These are phyloP conservation scores for Chaetomium tenue DNA, from an alignment of 495 filamentous ascomycete species.

Conservation along the genomic window DNA sequence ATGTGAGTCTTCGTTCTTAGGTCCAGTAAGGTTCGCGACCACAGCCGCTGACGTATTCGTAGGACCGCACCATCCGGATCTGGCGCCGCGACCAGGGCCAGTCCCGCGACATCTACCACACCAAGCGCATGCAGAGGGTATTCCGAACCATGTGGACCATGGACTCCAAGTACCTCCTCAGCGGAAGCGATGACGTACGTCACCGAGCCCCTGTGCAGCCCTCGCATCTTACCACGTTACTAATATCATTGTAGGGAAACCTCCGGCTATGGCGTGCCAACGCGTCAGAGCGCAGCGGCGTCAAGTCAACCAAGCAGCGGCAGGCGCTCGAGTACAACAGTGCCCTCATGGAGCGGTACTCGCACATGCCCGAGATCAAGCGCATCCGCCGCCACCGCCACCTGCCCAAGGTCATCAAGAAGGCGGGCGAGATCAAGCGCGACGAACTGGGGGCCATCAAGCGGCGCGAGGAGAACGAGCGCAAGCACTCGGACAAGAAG, in stretches of 20 bases:
- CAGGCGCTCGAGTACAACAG: slow-evolving; percentile 91
- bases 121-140: slow-evolving; percentile 87
- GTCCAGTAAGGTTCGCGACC: slow-evolving; percentile 50
- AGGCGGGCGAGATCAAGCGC: slow-evolving; percentile 92
- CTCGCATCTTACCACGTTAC: not conserved
- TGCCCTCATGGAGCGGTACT: slow-evolving; percentile 76
- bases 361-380: slow-evolving; percentile 93
- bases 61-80: slow-evolving; percentile 53
- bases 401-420: slow-evolving; percentile 92
- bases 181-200: slow-evolving; percentile 72
- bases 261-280: slow-evolving; percentile 87
- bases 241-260: slow-evolving; percentile 57
- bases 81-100: slow-evolving; percentile 80
- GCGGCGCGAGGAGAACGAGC: slow-evolving; percentile 87
- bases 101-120: slow-evolving; percentile 93
- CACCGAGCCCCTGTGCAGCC: not conserved
- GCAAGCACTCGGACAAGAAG: slow-evolving; percentile 82
- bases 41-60: not conserved
- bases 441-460: slow-evolving; percentile 86
- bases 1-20: slow-evolving; percentile 64
- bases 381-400: slow-evolving; percentile 89
- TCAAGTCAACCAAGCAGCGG: slow-evolving; percentile 79
- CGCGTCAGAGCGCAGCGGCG: slow-evolving; percentile 78
- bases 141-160: slow-evolving; percentile 82
- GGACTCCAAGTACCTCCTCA: slow-evolving; percentile 83